A percentile compares a stretch with the other conserved stretches of the same genome.
phyloP scores from a whole-genome alignment of 768 basidiomycete genomes.

The Saitozyma sp. region DNA sequence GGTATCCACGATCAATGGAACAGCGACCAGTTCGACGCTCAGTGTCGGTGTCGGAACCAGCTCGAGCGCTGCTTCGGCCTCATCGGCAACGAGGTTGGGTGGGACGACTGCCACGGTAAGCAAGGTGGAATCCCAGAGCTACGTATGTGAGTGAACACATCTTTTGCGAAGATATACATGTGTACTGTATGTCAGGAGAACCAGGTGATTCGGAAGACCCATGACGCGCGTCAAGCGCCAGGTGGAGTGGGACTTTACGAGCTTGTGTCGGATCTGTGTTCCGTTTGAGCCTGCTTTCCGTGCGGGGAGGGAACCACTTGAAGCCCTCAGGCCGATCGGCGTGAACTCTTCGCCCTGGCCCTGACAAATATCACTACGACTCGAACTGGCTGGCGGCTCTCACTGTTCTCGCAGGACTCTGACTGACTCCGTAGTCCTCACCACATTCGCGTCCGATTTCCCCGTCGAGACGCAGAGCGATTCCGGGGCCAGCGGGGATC shows the following conservation, averaged over 20 bases:
- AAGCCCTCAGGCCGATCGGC: neutral
- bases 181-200: no score
- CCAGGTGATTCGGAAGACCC: no score
- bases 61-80: neutral
- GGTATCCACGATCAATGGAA: no score
- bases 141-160: no score
- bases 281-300: neutral
- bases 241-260: no score
- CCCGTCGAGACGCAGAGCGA: slow-evolving; percentile 21
- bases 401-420: neutral
- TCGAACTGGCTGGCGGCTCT: neutral
- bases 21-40: no score
- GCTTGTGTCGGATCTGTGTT: no score
- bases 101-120: no score
- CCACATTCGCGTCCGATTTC: slow-evolving; percentile 32
- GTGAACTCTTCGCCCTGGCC: neutral
- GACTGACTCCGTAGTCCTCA: slow-evolving; percentile 17
- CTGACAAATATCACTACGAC: neutral
- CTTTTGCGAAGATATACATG: no score
- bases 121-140: no score
- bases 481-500: neutral
- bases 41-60: neutral
- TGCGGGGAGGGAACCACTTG: neutral
- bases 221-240: no score
- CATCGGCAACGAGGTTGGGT: neutral